Evolutionary conservation across 192 early-diverging fungal genomes (phyloP).

Genomic region (Linderina pennispora): DNA sequence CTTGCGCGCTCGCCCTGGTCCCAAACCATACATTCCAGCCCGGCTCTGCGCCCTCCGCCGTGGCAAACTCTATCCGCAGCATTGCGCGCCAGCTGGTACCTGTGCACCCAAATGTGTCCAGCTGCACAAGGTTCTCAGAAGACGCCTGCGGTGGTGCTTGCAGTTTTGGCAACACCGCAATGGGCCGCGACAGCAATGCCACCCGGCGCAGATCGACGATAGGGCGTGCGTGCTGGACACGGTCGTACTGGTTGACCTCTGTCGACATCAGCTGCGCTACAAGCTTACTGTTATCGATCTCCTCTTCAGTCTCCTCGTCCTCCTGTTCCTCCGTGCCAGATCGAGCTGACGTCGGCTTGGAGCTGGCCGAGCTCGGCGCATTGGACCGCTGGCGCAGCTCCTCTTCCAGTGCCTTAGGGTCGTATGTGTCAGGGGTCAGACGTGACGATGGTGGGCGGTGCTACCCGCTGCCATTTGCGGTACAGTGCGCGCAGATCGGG

Average conservation of each 20-base stretch:
- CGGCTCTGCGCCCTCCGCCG: neutral
- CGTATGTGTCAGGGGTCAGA: slow-evolving; percentile 42
- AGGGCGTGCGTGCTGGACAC: slow-evolving; percentile 19
- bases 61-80: slow-evolving; percentile 36
- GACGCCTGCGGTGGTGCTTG: neutral
- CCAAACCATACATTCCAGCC: slow-evolving; percentile 42
- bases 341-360: slow-evolving; percentile 5
- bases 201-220: slow-evolving; percentile 25
- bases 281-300: neutral
- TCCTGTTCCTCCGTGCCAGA: slow-evolving; percentile 4
- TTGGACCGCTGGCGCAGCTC: slow-evolving; percentile 31
- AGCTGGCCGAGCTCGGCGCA: slow-evolving; percentile 16
- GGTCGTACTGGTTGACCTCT: slow-evolving; percentile 28
- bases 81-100: slow-evolving; percentile 36
- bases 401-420: slow-evolving; percentile 21
- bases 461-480: slow-evolving; percentile 31
- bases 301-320: neutral
- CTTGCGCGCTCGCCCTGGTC: slow-evolving; percentile 25
- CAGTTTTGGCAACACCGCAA: slow-evolving; percentile 1
- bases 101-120: slow-evolving; percentile 13
- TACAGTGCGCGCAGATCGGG: slow-evolving; percentile 37
- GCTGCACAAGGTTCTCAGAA: neutral
- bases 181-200: slow-evolving; percentile 4
- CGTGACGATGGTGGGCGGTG: slow-evolving; percentile 35
- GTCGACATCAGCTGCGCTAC: slow-evolving; percentile 9